Evolutionary conservation across 2,329 filamentous ascomycete species (phyloP).

Genomic region (Alternaria sp.): DNA sequence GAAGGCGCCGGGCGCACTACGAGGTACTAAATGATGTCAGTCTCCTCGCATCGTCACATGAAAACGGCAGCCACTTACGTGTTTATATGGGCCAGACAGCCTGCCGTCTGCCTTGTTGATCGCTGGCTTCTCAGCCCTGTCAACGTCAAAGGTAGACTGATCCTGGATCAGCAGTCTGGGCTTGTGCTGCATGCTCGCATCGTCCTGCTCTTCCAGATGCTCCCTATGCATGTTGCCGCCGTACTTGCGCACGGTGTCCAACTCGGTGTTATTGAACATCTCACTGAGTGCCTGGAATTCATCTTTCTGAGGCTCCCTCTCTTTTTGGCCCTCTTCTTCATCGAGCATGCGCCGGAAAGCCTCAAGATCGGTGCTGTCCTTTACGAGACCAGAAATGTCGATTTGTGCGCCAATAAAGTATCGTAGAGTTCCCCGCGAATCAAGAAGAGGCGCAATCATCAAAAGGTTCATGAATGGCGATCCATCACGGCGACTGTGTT

Average conservation of each 20-base stretch:
- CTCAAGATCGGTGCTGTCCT: constrained; percentile 69
- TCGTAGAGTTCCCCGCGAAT: constrained; percentile 69
- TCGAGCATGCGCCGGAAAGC: constrained; percentile 61
- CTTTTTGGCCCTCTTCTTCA: constrained; percentile 40
- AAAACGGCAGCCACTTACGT: constrained; percentile 52
- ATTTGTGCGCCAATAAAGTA: constrained; percentile 78
- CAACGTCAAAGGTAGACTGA: constrained; percentile 41
- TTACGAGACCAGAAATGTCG: constrained; percentile 72
- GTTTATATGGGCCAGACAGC: constrained; percentile 61
- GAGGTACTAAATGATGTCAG: constrained; percentile 49
- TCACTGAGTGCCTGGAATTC: constrained; percentile 71
- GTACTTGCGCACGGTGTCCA: constrained; percentile 67
- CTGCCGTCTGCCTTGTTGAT: constrained; percentile 31
- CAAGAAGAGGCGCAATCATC: constrained; percentile 74
- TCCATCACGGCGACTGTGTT: constrained; percentile 68
- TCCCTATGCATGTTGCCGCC: constrained; percentile 70
- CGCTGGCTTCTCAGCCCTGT: constrained; percentile 18
- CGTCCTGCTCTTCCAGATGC: constrained; percentile 57
- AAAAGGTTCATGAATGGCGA: constrained; percentile 79
- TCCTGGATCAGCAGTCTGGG: constrained; percentile 59
- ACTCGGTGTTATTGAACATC: constrained; percentile 72
- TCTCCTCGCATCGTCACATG: not conserved
- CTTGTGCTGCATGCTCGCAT: constrained; percentile 42
- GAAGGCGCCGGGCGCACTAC: constrained; percentile 56
- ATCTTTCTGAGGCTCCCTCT: constrained; percentile 55